Percentiles rank a stretch among this genome's conserved stretches.
Conservation (phyloP, 345 rosid species). For the Gossypium bickii region DNA sequence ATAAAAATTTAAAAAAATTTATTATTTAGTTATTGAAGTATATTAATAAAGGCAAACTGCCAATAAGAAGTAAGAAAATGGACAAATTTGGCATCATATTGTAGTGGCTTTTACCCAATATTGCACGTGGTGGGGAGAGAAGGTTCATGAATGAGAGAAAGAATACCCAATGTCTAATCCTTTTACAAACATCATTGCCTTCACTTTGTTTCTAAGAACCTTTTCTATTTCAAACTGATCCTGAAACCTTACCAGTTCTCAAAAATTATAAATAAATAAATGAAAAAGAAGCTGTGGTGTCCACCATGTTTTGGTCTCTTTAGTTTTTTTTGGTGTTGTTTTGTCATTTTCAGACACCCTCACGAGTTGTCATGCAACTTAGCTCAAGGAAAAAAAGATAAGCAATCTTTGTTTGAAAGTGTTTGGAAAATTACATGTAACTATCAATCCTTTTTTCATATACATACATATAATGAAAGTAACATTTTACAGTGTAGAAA, state of each 20-base stretch:
- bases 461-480: not conserved
- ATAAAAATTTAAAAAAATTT: too few species aligned
- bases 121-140: constrained; percentile 18
- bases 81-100: constrained; percentile 7
- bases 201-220: constrained; percentile 21
- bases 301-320: constrained; percentile 17
- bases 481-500: not conserved
- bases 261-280: not conserved
- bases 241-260: constrained; percentile 27
- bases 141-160: constrained; percentile 32
- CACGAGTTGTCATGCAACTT: constrained; percentile 22
- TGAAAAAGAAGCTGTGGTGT: constrained; percentile 29
- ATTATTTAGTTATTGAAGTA: not conserved
- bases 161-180: not conserved
- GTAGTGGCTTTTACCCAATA: not conserved
- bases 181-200: constrained; percentile 10
- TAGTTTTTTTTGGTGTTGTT: constrained; percentile 24
- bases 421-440: constrained; percentile 23
- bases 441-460: constrained; percentile 9
- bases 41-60: not conserved
- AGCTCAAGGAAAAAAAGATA: constrained; percentile 22
- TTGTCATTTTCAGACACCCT: constrained; percentile 38
- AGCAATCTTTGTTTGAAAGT: constrained; percentile 34
- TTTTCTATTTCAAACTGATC: constrained; percentile 21
- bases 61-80: not conserved